Evolutionary conservation across 768 basidiomycete species (phyloP).

Genomic region (Trametes sanguinea): DNA sequence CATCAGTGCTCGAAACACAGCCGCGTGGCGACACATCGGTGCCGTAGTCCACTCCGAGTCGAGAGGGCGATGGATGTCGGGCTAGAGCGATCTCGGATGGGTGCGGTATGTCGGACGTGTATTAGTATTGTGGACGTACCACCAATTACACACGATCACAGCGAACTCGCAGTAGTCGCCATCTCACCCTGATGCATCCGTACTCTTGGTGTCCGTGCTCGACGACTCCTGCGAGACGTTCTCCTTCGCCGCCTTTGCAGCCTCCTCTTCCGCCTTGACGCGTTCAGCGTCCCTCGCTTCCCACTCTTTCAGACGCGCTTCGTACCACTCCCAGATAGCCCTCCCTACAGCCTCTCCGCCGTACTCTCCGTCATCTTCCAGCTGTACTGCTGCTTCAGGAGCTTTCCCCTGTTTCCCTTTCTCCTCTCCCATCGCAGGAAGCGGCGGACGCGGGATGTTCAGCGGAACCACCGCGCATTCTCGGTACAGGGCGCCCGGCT

Average conservation of each 20-base stretch:
- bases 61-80: background rate
- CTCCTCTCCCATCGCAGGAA: conserved; percentile 25
- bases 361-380: conserved; percentile 64
- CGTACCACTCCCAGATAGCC: conserved; percentile 77
- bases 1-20: conserved; percentile 14
- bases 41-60: background rate
- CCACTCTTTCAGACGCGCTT: conserved; percentile 67
- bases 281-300: conserved; percentile 37
- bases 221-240: background rate
- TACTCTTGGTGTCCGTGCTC: background rate
- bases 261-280: conserved; percentile 13
- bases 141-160: background rate
- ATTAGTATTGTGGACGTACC: conserved; percentile 14
- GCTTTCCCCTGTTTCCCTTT: conserved; percentile 27
- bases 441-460: conserved; percentile 24
- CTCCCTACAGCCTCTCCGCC: conserved; percentile 71
- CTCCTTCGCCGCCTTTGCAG: conserved; percentile 9
- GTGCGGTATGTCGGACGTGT: background rate
- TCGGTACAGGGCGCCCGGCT: conserved; percentile 75
- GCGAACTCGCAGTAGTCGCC: too few species aligned
- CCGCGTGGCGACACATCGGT: conserved; percentile 9
- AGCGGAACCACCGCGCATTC: conserved; percentile 66
- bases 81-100: background rate
- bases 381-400: conserved; percentile 31
- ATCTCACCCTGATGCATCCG: background rate